A percentile compares a stretch with the other conserved stretches of the same genome.
Evolutionary conservation across 1,139 yeast species (phyloP).

Genomic region (Magnusiomyces suaveolens): DNA sequence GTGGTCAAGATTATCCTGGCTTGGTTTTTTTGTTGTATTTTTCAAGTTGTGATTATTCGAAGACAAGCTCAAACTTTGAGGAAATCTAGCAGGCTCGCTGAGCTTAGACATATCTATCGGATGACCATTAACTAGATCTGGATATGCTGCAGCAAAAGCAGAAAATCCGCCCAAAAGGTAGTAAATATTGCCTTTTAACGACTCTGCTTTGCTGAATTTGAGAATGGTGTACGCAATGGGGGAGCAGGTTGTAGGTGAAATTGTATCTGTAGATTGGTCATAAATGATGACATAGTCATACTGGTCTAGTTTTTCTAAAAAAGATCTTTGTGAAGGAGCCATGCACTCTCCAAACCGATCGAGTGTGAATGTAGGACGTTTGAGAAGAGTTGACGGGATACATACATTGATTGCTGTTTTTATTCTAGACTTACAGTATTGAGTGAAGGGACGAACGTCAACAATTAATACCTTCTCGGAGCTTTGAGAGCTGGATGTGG

Average conservation of each 20-base stretch:
- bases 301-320: conserved; percentile 22
- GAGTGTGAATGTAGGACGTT: conserved; percentile 55
- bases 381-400: conserved; percentile 67
- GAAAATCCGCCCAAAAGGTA: conserved; percentile 32
- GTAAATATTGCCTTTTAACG: conserved; percentile 19
- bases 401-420: conserved; percentile 56
- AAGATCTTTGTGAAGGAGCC: conserved; percentile 32
- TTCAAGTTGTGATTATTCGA: background rate
- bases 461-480: conserved; percentile 30
- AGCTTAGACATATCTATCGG: conserved; percentile 1
- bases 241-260: conserved; percentile 30
- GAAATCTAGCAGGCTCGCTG: background rate
- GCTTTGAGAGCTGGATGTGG: background rate
- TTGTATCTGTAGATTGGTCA: conserved; percentile 36
- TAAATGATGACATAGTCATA: conserved; percentile 41
- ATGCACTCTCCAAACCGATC: conserved; percentile 49
- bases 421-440: conserved; percentile 45
- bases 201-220: conserved; percentile 39
- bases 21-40: background rate
- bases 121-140: conserved; percentile 21
- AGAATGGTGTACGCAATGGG: conserved; percentile 34
- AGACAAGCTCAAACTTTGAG: background rate
- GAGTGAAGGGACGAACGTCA: conserved; percentile 66
- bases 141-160: conserved; percentile 26
- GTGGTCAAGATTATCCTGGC: background rate